These are phyloP conservation scores for Lotus japonicus DNA, from an alignment of 306 rosid species.

Conservation along the genomic window DNA sequence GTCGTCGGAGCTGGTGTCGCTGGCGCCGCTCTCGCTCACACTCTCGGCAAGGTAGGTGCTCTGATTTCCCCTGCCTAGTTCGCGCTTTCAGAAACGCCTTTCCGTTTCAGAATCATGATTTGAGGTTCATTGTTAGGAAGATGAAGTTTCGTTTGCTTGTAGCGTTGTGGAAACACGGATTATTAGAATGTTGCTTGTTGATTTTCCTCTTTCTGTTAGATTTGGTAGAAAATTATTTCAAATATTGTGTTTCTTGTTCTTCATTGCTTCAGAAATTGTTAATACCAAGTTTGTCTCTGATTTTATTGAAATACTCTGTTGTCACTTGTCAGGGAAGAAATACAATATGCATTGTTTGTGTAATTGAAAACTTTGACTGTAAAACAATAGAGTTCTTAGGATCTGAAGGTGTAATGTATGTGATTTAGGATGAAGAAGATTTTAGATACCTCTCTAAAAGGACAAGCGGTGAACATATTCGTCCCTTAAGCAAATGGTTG, in stretches of 20 bases:
- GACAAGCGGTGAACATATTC: no score
- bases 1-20: conserved; percentile 98
- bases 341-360: neutral
- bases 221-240: neutral
- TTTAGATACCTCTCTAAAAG: neutral
- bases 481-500: no score
- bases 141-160: neutral
- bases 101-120: no score
- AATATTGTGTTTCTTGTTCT: neutral
- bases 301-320: neutral
- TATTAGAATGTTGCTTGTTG: neutral
- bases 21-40: conserved; percentile 88
- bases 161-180: neutral
- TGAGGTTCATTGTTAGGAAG: neutral
- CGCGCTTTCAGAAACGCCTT: no score
- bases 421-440: neutral
- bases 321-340: conserved; percentile 6
- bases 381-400: neutral
- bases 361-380: neutral
- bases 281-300: neutral
- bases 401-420: neutral
- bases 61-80: neutral
- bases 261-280: neutral
- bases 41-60: conserved; percentile 72
- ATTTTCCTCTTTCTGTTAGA: neutral